A percentile compares a stretch with the other conserved stretches of the same genome.
Evolutionary conservation across 2,329 filamentous ascomycete genomes (phyloP).

Genomic region (Zalaria obscura): DNA sequence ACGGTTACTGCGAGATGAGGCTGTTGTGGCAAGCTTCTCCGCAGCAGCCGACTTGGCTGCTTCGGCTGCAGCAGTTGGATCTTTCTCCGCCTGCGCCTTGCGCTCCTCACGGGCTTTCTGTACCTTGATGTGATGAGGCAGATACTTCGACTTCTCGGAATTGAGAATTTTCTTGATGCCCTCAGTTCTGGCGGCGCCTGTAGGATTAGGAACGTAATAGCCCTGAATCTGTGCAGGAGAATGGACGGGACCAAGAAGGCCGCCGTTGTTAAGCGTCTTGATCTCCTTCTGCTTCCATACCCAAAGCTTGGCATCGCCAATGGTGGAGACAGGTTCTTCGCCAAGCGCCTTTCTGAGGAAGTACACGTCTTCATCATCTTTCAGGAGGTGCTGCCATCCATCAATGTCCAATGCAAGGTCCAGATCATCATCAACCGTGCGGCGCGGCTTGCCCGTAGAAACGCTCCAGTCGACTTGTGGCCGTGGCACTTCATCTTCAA

Average conservation of each 20-base stretch:
- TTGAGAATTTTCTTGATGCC: conserved; percentile 92
- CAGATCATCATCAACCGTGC: conserved; percentile 53
- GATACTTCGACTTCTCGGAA: conserved; percentile 93
- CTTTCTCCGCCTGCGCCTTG: conserved; percentile 58
- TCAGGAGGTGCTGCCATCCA: conserved; percentile 54
- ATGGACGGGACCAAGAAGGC: conserved; percentile 38
- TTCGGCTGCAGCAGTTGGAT: conserved; percentile 48
- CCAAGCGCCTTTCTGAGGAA: conserved; percentile 40
- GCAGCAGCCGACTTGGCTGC: conserved; percentile 52
- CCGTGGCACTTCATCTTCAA: conserved; percentile 34
- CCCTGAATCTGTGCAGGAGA: conserved; percentile 43
- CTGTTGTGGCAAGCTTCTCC: conserved; percentile 71
- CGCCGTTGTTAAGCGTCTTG: conserved; percentile 51
- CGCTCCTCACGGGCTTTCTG: conserved; percentile 82
- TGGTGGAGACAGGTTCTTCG: conserved; percentile 28
- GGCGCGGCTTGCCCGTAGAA: conserved; percentile 42
- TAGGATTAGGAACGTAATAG: conserved; percentile 72
- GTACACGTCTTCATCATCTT: conserved; percentile 53
- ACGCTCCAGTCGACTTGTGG: conserved; percentile 45
- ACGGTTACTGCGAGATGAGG: conserved; percentile 82
- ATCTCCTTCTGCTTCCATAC: conserved; percentile 60
- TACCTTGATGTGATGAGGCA: conserved; percentile 94
- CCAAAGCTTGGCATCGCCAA: conserved; percentile 49
- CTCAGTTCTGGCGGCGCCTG: conserved; percentile 81
- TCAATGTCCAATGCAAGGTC: conserved; percentile 53